Evolutionary conservation across 2,329 filamentous ascomycete genomes (phyloP), one percentile per base, ranked within the genome.

Genomic region (Beauveria brongniartii): DNA sequence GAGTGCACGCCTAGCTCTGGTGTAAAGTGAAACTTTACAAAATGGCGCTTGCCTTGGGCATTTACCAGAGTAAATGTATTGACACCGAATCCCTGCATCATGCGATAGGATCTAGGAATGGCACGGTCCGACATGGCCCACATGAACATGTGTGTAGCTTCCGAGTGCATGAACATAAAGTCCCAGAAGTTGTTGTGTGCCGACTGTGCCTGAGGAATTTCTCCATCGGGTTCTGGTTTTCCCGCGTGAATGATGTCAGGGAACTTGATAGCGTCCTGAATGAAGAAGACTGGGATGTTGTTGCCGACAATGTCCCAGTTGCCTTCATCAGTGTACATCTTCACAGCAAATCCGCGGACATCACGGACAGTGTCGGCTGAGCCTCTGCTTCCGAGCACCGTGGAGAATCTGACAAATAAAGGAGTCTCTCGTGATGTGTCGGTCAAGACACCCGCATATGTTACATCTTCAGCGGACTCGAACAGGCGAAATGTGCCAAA

Each of bases 21-120:
- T 0, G 84, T 91, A 68, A 82, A 92, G 70, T 87, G 84, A 70
- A 92, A 92, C 73, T 93, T 93, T 71, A 90, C 87, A 65, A 92
- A 91, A 61, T 82, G 79, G 1, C 86, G 80, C 69, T 89, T 82
- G 24, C 88, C 88, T 65, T 88, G 80, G 26, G 79, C 81, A 63
- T 91, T 91, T 63, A 79, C 77, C 2, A 92, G 78, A 0, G 83
- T 88, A 67, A 80, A 93, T 0, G 90, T 92, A 73, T 93, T 92
- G 66, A 93, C 90, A 59, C 90, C 89, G 61, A 92, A 93, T 0
- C 90, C 90, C 66, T 93, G 88, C 87, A 93, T 92, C 88, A 92
- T 92, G 26, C 90, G 85, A 73, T 81, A 92, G 0, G 87, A 90
- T 2, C 88, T 82, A 1, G 89, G 89, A 61, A 91, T 91, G 0